Base-by-base conservation (phyloP, 2,329 filamentous ascomycete genomes). In the Colletotrichum sp. region DNA sequence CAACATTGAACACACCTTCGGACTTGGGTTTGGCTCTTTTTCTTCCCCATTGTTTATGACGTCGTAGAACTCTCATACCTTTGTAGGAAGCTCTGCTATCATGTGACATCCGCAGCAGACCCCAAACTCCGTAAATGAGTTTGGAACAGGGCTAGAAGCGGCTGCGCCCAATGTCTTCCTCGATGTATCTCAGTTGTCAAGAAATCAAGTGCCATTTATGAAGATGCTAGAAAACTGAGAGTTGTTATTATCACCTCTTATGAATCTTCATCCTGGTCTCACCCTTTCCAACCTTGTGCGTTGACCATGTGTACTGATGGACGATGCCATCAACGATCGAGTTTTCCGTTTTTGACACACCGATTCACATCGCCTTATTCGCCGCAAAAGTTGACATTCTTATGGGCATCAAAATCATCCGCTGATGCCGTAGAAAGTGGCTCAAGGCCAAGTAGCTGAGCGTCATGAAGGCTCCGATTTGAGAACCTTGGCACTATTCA, bases 251-350 rank as follows among this genome's bases (percentile, higher is more conserved):
- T 49, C 5, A 10, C 18, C n/a, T 52, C 44, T 52, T 2, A 8
- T 3, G 13, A 4, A 13, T 21, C 10, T 13, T 13, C 0, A 21
- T 52, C 1, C 12, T 52, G n/a, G 0, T 24, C 6, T 6, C 12
- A 13, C 3, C 4, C 39, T 21, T 13, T 10, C 10, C 44, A 21
- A 13, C n/a, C 10, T n/a, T 21, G 18, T 4, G 18, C 44, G 10
- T 13, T 13, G 6, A n/a, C 10, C 5, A 21, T 21, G 10, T 21
- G n/a, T 21, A 13, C 16, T 49, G n/a, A 49, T 3, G 0, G n/a
- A 7, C 10, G 10, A 21, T 7, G 44, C 10, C 44, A 12, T 13
- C 44, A 3, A 52, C n/a, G 12, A 21, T 24, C 10, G 3, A 7
- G 10, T n/a, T 49, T n/a, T n/a, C 5, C 18, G 39, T 21, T 52